These are phyloP conservation scores for Glycine soja DNA, from an alignment of 306 rosid genomes.

Conservation along the genomic window DNA sequence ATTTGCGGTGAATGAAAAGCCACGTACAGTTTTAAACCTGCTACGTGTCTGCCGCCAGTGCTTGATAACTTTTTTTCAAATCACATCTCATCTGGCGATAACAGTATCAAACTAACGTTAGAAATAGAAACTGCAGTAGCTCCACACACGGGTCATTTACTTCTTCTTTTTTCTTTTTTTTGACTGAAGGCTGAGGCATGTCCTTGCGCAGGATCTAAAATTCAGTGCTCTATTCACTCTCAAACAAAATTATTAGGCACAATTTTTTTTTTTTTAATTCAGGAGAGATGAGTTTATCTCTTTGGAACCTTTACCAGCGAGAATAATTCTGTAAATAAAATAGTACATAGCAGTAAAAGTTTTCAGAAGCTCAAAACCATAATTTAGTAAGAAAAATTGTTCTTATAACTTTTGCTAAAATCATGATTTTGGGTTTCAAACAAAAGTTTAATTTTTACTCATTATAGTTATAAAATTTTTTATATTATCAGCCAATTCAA, in stretches of 20 bases:
- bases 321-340: not conserved
- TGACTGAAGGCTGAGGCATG: not conserved
- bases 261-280: not conserved
- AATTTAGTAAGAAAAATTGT: not conserved
- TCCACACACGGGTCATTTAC: not conserved
- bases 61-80: constrained; percentile 11
- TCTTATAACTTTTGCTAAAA: not conserved
- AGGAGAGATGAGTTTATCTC: not conserved
- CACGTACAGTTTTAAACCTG: constrained; percentile 34
- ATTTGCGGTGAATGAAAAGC: constrained; percentile 12
- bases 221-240: constrained; percentile 42
- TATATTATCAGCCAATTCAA: too few species aligned
- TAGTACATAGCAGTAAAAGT: too few species aligned
- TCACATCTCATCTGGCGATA: not conserved
- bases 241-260: not conserved
- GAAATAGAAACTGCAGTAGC: too few species aligned
- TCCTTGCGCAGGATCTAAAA: not conserved
- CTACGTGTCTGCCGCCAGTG: not conserved
- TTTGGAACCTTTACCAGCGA: not conserved
- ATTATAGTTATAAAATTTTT: too few species aligned
- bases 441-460: too few species aligned
- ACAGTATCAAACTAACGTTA: too few species aligned
- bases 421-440: too few species aligned
- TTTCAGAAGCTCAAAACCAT: not conserved
- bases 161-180: not conserved